Conservation (phyloP, 139 green algal species). For the Micractinium sp. region DNA sequence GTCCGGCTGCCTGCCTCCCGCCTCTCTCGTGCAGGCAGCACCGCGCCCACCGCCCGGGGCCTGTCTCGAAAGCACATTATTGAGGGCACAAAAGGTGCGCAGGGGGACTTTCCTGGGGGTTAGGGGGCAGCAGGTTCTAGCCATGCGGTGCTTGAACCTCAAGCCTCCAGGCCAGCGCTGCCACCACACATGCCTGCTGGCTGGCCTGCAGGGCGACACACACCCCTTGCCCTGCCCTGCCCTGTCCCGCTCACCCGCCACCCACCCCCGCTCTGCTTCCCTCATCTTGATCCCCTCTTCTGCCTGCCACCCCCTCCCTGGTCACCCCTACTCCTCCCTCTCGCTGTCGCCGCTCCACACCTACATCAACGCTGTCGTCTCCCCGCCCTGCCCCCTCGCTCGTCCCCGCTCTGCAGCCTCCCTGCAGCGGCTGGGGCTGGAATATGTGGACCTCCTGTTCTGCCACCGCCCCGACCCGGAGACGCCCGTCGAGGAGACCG, state of each 20-base stretch:
- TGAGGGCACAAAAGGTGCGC: conserved; percentile 74
- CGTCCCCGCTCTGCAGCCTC: conserved; percentile 47
- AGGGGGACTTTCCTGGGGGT: not conserved
- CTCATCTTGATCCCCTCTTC: too few species aligned
- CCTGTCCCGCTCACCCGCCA: too few species aligned
- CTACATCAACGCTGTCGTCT: not conserved
- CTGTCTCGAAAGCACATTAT: conserved; percentile 91
- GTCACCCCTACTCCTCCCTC: not conserved
- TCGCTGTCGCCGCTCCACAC: too few species aligned
- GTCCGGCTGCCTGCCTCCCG: not conserved
- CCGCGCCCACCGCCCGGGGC: conserved; percentile 70
- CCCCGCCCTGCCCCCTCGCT: not conserved
- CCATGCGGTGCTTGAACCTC: not conserved
- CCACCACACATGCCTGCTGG: too few species aligned
- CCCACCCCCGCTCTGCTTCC: too few species aligned
- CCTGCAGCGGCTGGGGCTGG: conserved; percentile 74
- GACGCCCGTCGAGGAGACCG: conserved; percentile 90
- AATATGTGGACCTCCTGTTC: conserved; percentile 91
- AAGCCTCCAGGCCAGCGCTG: not conserved
- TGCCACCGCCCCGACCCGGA: conserved; percentile 79
- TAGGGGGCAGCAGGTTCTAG: not conserved
- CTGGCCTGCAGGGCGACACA: not conserved
- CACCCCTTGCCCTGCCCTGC: too few species aligned
- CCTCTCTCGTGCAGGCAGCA: conserved; percentile 23
- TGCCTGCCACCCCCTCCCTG: too few species aligned